A percentile compares a stretch with the other conserved stretches of the same genome.
phyloP scores from a whole-genome alignment of 2,329 filamentous ascomycete genomes.

The Blastomyces gilchristii region DNA sequence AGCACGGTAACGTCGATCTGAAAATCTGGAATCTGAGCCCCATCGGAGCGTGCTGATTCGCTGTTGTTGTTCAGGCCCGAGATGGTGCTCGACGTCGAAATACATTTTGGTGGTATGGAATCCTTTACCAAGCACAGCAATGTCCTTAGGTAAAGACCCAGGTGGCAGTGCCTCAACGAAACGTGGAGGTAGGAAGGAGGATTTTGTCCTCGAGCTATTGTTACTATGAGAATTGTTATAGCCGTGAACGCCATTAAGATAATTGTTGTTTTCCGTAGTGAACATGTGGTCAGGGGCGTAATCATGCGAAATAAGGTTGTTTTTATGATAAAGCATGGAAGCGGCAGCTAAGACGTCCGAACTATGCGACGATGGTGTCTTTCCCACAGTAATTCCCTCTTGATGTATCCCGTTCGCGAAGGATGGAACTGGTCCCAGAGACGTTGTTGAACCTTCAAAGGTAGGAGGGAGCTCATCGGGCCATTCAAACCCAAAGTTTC shows the following conservation, averaged over 20 bases:
- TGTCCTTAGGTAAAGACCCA: conserved; percentile 1
- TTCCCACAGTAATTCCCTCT: conserved; percentile 17
- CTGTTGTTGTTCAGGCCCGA: conserved; percentile 27
- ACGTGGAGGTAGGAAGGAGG: neutral
- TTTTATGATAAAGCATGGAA: conserved; percentile 37
- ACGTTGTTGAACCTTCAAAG: conserved; percentile 57
- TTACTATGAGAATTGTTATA: neutral
- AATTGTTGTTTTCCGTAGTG: conserved; percentile 11
- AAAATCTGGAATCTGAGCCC: conserved; percentile 60
- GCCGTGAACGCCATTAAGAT: neutral
- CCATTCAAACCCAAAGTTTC: conserved; percentile 26
- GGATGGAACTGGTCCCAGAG: conserved; percentile 42
- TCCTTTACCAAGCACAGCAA: conserved; percentile 15
- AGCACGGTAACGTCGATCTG: conserved; percentile 50
- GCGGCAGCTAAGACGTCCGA: conserved; percentile 50
- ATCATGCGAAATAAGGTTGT: conserved; percentile 24
- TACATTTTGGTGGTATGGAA: conserved; percentile 32
- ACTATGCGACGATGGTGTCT: conserved; percentile 20
- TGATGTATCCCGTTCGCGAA: conserved; percentile 25
- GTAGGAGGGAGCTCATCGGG: conserved; percentile 48
- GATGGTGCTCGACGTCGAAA: conserved; percentile 27
- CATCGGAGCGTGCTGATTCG: conserved; percentile 45
- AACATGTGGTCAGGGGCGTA: conserved; percentile 22
- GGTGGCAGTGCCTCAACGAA: neutral
- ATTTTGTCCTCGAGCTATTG: neutral